phyloP scores from a whole-genome alignment of 179 eudicot species.

The Patellifolia procumbens region DNA sequence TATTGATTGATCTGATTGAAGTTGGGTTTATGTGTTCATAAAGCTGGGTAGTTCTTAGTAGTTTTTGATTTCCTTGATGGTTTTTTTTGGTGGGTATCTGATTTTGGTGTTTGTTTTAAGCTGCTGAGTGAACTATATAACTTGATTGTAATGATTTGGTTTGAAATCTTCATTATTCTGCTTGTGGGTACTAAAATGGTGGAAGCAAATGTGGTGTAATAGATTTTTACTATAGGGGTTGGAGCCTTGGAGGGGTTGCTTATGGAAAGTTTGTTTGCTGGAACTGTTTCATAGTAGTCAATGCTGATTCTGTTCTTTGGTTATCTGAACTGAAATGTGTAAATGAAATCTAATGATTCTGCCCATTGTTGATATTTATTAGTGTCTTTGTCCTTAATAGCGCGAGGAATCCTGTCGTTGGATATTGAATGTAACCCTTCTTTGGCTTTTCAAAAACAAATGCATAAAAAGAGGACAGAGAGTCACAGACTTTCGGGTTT shows the following conservation, averaged over 20 bases:
- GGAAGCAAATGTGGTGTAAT: neutral
- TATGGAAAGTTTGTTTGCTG: neutral
- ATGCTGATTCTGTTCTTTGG: neutral
- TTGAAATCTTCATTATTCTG: neutral
- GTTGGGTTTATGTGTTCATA: neutral
- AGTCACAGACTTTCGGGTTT: neutral
- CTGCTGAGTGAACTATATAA: neutral
- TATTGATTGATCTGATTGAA: slow-evolving; percentile 16
- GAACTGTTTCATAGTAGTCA: neutral
- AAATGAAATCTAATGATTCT: neutral
- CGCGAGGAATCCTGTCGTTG: neutral
- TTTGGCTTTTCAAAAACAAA: neutral
- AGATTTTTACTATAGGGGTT: neutral
- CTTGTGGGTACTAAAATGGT: neutral
- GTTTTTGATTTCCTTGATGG: neutral
- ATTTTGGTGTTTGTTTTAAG: neutral
- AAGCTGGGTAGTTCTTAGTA: neutral
- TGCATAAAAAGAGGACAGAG: neutral
- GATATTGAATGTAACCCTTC: neutral
- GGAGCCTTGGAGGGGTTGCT: neutral
- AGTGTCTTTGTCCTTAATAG: neutral
- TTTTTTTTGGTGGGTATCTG: slow-evolving; percentile 1
- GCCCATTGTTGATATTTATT: neutral
- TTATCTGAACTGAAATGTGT: neutral
- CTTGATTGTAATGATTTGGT: neutral